Evolutionary conservation across 2,329 filamentous ascomycete species (phyloP), one percentile per base, ranked within the genome.

Genomic region (Neophaeococcomyces mojaviensis): DNA sequence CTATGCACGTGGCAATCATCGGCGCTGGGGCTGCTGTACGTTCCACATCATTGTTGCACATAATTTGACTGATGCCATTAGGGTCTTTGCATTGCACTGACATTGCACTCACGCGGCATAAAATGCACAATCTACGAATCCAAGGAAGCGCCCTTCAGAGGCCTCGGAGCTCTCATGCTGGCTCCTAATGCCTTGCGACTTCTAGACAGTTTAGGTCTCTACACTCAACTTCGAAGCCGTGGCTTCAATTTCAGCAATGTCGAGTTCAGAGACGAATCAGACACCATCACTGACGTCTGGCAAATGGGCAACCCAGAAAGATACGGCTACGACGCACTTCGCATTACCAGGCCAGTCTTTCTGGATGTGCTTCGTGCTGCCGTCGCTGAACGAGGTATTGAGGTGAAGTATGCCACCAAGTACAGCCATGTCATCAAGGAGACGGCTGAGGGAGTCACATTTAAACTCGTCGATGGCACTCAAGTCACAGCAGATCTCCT

Each of bases 111-210:
- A 24, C 65, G 74, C 46, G 63, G 64, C 33, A 79, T 82, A 35
- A 52, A 64, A 4, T 67, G 63, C 48, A 71, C 63, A 2, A 61
- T 81, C 41, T 80, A 77, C 50, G 77, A 81, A 49, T 63, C 67
- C 12, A 68, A 72, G 7, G 48, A 62, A 0, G 64, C 66, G 0
- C 64, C 69, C 1, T 64, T 70, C 2, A 66, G 72, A 48, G 70
- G 71, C 19, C 72, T 73, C 15, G 77, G 77, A 2, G 76, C 73
- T 1, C 64, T 81, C 24, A 77, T 79, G 71, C 68, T 81, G 2
- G 77, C 76, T 0, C 77, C 78, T 4, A 81, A 81, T 44, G 74
- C 76, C 0, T 67, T 81, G 1, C 66, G 68, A 3, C 64, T 79
- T 32, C 66, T 82, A 0, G 71, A 79, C 50, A 58, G 56, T 0